A percentile compares a stretch with the other conserved stretches of the same genome.
Evolutionary conservation across 2,329 filamentous ascomycete species (phyloP).

Genomic region (Xylariomycetidae sp.): DNA sequence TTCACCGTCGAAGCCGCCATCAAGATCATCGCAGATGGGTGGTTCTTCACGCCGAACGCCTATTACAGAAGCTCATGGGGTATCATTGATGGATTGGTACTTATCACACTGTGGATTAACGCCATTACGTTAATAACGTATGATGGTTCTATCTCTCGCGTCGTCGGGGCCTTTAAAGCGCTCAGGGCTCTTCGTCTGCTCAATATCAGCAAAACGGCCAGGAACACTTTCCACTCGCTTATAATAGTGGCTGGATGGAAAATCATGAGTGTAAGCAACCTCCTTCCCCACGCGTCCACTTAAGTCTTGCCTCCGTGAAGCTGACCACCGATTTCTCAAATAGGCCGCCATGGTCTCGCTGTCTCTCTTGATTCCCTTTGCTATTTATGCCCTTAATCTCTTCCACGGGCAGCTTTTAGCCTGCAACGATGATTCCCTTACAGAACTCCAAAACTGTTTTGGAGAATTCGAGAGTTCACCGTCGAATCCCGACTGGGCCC

Average conservation of each 20-base stretch:
- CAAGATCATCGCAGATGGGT: conserved; percentile 91
- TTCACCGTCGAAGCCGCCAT: conserved; percentile 85
- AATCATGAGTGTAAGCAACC: conserved; percentile 71
- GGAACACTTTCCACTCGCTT: conserved; percentile 94
- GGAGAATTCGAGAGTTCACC: conserved; percentile 76
- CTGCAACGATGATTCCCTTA: conserved; percentile 69
- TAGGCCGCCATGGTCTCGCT: conserved; percentile 86
- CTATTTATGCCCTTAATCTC: conserved; percentile 89
- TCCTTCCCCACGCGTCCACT: no score
- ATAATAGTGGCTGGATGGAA: conserved; percentile 95
- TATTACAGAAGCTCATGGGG: conserved; percentile 97
- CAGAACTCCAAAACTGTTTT: conserved; percentile 66
- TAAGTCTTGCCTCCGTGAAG: no score
- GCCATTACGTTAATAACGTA: conserved; percentile 77
- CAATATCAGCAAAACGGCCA: conserved; percentile 92
- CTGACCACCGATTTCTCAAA: no score
- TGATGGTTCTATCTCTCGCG: conserved; percentile 80
- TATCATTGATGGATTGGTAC: conserved; percentile 85
- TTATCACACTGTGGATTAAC: conserved; percentile 93
- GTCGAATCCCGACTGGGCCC: conserved; percentile 68
- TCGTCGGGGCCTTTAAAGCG: conserved; percentile 95
- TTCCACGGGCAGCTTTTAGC: conserved; percentile 76
- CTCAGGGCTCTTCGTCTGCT: conserved; percentile 84
- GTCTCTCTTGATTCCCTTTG: conserved; percentile 91
- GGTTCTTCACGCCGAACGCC: conserved; percentile 95